Base-by-base conservation (phyloP, 192 early-diverging fungal genomes). In the Thamnidium elegans region DNA sequence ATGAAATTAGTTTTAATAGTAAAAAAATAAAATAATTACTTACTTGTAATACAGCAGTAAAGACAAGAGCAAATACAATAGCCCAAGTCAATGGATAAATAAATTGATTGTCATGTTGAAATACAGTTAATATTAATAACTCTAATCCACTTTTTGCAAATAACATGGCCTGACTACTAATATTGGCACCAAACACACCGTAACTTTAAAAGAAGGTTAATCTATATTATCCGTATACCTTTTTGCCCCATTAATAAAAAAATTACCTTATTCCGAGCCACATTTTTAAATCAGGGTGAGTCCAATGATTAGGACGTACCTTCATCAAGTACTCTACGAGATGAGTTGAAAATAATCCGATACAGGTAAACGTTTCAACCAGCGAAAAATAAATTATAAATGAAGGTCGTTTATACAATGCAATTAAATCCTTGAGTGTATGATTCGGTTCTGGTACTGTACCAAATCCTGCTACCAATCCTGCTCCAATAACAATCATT, bases 141-240 rank as follows among this genome's bases (percentile, higher is more conserved):
- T 90, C 90, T 20, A 90, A 77, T 6, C 89, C 90, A 64, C 87
- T 89, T 63, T 92, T 92, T 39, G 90, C 90, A 71, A 90, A 88
- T 58, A 92, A 65, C 68, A 92, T 71, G 2, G 86, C 84, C 55
- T 92, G 90, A 65, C 88, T 87, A 55, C 87, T 87, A 17, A 92
- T 79, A 58, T 87, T 87, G 15, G 87, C 90, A 39, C 86, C 83
- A 17, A 92, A 72, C n/a, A 84, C 70, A 7, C 89, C 90, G 36
- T 84, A 92, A 54, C 74, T 75, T 54, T 6, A 45, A 26, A 26
- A 26, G 26, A 26, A 26, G 26, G 26, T 26, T 26, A 26, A 26
- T 9, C 23, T 51, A 45, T 26, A 26, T 26, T 26, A 26, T 26
- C 26, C 26, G 26, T 26, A 26, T 26, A 69, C 67, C 68, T 70